Conservation (phyloP, 257 asterid genomes). For the Jaltomata sinuosa region DNA sequence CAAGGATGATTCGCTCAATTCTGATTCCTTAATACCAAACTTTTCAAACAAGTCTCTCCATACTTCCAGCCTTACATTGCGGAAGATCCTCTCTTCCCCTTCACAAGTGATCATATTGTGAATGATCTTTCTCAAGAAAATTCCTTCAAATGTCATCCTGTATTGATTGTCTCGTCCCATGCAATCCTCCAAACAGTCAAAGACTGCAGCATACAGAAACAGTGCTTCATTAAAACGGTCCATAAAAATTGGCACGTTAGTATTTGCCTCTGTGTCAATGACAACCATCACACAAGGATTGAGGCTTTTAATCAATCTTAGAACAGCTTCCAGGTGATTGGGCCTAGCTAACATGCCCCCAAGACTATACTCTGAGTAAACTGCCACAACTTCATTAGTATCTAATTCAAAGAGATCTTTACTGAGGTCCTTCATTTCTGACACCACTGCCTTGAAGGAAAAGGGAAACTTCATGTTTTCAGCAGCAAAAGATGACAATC, state of each 20-base stretch:
- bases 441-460: conserved; percentile 7
- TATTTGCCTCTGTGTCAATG: conserved; percentile 18
- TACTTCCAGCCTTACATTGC: conserved; percentile 10
- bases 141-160: conserved; percentile 16
- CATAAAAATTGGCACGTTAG: conserved; percentile 5
- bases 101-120: conserved; percentile 1
- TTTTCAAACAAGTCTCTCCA: conserved; percentile 26
- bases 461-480: conserved; percentile 18
- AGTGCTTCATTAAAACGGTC: conserved; percentile 18
- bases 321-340: conserved; percentile 10
- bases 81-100: conserved; percentile 11
- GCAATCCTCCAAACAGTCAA: conserved; percentile 23
- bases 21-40: conserved; percentile 24
- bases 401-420: conserved; percentile 20
- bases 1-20: conserved; percentile 22
- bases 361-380: conserved; percentile 14
- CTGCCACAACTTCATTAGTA: conserved; percentile 20
- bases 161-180: conserved; percentile 4
- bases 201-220: conserved; percentile 7
- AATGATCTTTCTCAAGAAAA: neutral
- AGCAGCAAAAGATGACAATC: conserved; percentile 18
- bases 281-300: conserved; percentile 24
- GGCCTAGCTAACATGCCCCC: conserved; percentile 13
- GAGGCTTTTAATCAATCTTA: conserved; percentile 13
- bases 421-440: conserved; percentile 19